Percentiles rank a stretch among this genome's conserved stretches.
phyloP scores from a whole-genome alignment of 2,329 filamentous ascomycete species.

The Fusarium duplospermum region DNA sequence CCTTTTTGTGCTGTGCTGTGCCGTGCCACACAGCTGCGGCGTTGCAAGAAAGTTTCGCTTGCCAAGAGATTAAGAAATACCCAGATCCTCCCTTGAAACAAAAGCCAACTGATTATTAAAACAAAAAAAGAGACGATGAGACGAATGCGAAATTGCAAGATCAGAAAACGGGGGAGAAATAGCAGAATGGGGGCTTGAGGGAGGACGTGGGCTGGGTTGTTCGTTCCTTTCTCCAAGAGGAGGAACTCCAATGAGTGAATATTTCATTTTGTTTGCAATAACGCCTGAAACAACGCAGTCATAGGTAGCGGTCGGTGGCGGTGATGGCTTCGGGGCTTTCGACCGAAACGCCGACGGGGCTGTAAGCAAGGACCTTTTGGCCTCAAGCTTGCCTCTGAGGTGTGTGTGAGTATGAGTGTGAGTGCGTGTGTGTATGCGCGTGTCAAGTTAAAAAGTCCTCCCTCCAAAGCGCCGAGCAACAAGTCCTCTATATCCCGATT shows the following conservation, averaged over 20 bases:
- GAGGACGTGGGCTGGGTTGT: neutral
- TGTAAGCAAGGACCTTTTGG: conserved; percentile 4
- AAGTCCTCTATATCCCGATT: conserved; percentile 41
- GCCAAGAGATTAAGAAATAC: conserved; percentile 17
- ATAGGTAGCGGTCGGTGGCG: conserved; percentile 5
- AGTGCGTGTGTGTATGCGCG: neutral
- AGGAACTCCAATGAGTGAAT: conserved; percentile 8
- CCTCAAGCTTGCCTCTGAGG: conserved; percentile 1
- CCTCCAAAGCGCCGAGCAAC: conserved; percentile 40
- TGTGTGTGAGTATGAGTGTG: neutral
- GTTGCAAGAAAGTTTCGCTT: conserved; percentile 8
- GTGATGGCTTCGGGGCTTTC: conserved; percentile 1
- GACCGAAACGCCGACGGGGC: conserved; percentile 12
- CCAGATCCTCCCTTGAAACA: neutral
- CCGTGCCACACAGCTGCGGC: neutral
- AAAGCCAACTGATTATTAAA: neutral
- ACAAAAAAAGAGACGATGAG: neutral
- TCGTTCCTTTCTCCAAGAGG: neutral
- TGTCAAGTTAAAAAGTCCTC: conserved; percentile 17
- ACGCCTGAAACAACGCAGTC: conserved; percentile 18
- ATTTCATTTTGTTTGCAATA: conserved; percentile 16
- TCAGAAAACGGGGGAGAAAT: neutral
- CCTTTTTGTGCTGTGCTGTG: conserved; percentile 11
- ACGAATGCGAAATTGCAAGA: neutral
- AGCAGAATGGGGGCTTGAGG: conserved; percentile 1